A percentile compares a stretch with the other conserved stretches of the same genome.
phyloP scores from a whole-genome alignment of 306 rosid genomes.

The Quercus suber region DNA sequence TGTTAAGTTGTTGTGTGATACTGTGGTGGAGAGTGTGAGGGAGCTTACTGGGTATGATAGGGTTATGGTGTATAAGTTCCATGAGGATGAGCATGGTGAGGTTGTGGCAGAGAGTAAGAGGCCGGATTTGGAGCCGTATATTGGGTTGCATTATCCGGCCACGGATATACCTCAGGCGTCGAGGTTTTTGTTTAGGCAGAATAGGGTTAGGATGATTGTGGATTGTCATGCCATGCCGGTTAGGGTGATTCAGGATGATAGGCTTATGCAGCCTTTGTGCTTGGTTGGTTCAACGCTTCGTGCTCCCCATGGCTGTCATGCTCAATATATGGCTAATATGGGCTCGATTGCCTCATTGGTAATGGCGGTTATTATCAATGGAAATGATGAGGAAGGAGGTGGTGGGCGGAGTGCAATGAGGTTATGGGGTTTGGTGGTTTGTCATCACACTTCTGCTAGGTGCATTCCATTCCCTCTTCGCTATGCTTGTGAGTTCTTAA shows the following conservation, averaged over 20 bases:
- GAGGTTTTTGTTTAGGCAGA: constrained; percentile 93
- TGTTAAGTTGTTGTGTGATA: constrained; percentile 63
- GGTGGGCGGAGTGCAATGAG: constrained; percentile 56
- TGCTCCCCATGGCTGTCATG: constrained; percentile 93
- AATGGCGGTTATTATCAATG: constrained; percentile 86
- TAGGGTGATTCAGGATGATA: constrained; percentile 66
- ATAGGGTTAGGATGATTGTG: constrained; percentile 93
- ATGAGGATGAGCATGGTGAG: constrained; percentile 99
- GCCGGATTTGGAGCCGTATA: constrained; percentile 79
- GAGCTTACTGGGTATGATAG: constrained; percentile 87
- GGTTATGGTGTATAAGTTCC: constrained; percentile 95
- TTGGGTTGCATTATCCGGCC: constrained; percentile 95
- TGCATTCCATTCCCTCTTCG: constrained; percentile 85
- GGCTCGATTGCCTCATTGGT: constrained; percentile 84
- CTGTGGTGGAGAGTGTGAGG: constrained; percentile 80
- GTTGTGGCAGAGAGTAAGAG: constrained; percentile 91
- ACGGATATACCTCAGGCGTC: constrained; percentile 98
- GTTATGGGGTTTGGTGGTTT: constrained; percentile 97
- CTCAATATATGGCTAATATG: constrained; percentile 97
- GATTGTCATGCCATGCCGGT: constrained; percentile 78
- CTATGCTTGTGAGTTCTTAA: constrained; percentile 92
- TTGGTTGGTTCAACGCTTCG: constrained; percentile 94
- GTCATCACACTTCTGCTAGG: constrained; percentile 90
- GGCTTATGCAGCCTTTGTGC: constrained; percentile 79
- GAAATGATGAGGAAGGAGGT: constrained; percentile 58